A percentile compares a stretch with the other conserved stretches of the same genome.
phyloP scores from a whole-genome alignment of 2,329 filamentous ascomycete species.

The Chaetoscypha palmicola region DNA sequence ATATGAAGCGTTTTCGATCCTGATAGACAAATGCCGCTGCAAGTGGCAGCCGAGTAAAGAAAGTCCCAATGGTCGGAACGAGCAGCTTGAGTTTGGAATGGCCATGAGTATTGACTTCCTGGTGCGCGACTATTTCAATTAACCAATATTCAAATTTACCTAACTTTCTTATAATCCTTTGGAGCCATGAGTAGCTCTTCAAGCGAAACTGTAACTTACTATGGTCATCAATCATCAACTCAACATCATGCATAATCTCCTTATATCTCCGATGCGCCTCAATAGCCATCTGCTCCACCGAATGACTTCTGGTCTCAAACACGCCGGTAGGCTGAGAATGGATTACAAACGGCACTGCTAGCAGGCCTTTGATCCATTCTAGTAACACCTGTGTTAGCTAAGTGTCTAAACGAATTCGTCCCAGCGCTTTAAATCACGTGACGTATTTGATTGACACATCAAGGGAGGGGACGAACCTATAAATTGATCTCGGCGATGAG shows the following conservation, averaged over 20 bases:
- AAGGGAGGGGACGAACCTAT: conserved; percentile 51
- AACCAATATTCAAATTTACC: too few relatives aligned
- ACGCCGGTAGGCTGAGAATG: conserved; percentile 90
- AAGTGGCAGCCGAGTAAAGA: conserved; percentile 82
- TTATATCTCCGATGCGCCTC: conserved; percentile 83
- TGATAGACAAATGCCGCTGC: conserved; percentile 90
- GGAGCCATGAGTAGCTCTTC: too few relatives aligned
- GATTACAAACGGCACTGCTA: conserved; percentile 93
- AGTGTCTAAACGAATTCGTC: too few relatives aligned
- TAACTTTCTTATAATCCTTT: too few relatives aligned
- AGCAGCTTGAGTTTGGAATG: conserved; percentile 89
- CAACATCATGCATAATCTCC: conserved; percentile 92
- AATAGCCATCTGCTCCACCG: conserved; percentile 64
- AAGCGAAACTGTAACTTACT: conserved; percentile 45
- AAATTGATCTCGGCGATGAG: conserved; percentile 84
- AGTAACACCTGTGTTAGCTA: too few relatives aligned
- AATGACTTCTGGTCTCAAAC: conserved; percentile 60
- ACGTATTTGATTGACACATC: too few relatives aligned
- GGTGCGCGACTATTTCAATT: conserved; percentile 54
- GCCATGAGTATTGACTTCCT: conserved; percentile 54
- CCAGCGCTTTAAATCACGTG: too few relatives aligned
- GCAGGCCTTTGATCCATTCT: conserved; percentile 95
- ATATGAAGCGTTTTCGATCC: conserved; percentile 79
- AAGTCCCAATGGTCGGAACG: conserved; percentile 84
- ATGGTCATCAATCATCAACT: conserved; percentile 85